Evolutionary conservation across 169 alveolate genomes (phyloP).

Genomic region (Plasmodium cynomolgi): DNA sequence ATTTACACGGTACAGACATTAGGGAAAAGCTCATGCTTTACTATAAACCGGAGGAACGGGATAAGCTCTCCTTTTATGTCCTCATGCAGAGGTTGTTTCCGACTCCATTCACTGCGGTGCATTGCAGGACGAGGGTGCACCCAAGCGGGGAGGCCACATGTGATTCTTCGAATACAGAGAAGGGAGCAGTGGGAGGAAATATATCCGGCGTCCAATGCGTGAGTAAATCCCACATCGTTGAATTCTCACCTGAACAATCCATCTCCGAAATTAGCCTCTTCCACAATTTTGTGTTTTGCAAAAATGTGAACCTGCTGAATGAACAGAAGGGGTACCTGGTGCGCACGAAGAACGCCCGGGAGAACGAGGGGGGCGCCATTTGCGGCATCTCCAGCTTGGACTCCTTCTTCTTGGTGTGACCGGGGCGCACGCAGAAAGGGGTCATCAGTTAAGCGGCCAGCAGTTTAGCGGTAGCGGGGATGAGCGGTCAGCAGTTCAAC

Average conservation of each 20-base stretch:
- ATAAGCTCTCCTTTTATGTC: slow-evolving; percentile 26
- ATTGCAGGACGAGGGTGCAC: slow-evolving; percentile 15
- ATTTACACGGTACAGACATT: slow-evolving; percentile 80
- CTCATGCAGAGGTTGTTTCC: slow-evolving; percentile 63
- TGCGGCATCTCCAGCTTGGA: slow-evolving; percentile 85
- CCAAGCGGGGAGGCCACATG: not conserved
- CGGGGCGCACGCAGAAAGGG: not conserved
- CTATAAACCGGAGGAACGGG: slow-evolving; percentile 55
- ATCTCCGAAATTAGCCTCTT: slow-evolving; percentile 54
- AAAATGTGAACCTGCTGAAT: slow-evolving; percentile 71
- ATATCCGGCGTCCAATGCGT: not conserved
- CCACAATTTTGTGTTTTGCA: slow-evolving; percentile 46
- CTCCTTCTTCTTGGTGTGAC: slow-evolving; percentile 79
- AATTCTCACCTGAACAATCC: slow-evolving; percentile 49
- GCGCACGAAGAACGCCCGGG: slow-evolving; percentile 79
- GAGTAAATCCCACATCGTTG: not conserved
- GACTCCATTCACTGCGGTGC: slow-evolving; percentile 25
- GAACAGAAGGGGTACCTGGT: slow-evolving; percentile 83
- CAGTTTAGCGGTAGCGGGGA: too few species aligned
- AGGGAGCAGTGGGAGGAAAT: slow-evolving; percentile 37
- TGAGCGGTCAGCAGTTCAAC: too few species aligned
- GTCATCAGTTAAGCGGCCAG: not conserved
- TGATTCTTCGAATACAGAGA: not conserved
- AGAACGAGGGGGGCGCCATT: slow-evolving; percentile 87
- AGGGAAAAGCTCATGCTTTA: slow-evolving; percentile 65